Conservation (phyloP, 352 stramenopile genomes). For the Phytophthora palmivora region DNA sequence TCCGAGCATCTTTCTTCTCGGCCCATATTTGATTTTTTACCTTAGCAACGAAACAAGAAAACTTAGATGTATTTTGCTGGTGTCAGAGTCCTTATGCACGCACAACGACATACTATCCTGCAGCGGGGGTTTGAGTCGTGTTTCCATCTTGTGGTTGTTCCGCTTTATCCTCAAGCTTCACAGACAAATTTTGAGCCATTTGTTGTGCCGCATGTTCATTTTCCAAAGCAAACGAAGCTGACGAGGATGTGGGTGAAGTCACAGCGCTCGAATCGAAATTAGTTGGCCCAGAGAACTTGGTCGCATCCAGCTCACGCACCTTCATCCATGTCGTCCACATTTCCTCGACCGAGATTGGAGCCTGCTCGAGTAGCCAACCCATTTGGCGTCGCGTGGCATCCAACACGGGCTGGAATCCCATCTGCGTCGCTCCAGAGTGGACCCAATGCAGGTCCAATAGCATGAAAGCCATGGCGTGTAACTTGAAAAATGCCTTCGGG, state of each 20-base stretch:
- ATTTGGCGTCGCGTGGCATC: conserved; percentile 82
- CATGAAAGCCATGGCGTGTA: conserved; percentile 89
- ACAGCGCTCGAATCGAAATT: conserved; percentile 29
- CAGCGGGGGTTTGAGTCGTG: conserved; percentile 16
- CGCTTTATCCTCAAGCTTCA: conserved; percentile 20
- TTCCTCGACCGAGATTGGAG: conserved; percentile 71
- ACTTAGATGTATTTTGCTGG: conserved; percentile 29
- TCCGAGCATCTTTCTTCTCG: no score
- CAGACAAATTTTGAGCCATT: conserved; percentile 24
- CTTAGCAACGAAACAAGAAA: conserved; percentile 17
- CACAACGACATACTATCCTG: conserved; percentile 21
- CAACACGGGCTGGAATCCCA: conserved; percentile 84
- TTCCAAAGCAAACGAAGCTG: conserved; percentile 19
- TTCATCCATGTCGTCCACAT: conserved; percentile 90
- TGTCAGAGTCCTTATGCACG: background rate
- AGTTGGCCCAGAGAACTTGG: conserved; percentile 50
- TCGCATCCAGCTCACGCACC: conserved; percentile 73
- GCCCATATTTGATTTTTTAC: no score
- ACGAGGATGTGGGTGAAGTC: conserved; percentile 25
- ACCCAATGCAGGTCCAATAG: conserved; percentile 85
- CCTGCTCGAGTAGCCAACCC: conserved; percentile 84
- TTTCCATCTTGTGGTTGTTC: conserved; percentile 19
- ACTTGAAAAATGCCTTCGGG: conserved; percentile 67
- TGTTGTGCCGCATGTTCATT: conserved; percentile 34
- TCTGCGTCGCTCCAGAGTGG: conserved; percentile 81